A percentile compares a stretch with the other conserved stretches of the same genome.
These are phyloP conservation scores for Talaromyces wortmannii DNA, from an alignment of 495 filamentous ascomycete genomes.

Conservation along the genomic window DNA sequence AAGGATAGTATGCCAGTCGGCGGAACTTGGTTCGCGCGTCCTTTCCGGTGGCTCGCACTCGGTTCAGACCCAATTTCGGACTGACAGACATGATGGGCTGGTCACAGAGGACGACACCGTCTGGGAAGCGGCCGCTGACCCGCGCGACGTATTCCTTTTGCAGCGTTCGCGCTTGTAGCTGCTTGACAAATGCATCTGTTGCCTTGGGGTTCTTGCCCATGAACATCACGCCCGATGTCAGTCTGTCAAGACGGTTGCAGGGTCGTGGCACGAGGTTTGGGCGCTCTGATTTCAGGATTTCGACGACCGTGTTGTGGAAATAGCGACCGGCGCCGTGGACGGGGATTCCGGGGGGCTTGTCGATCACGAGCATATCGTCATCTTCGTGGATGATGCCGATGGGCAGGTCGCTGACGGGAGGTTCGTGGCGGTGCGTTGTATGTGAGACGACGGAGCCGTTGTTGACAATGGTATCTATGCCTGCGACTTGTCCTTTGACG, in stretches of 20 bases:
- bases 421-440: conserved; percentile 92
- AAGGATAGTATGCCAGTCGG: conserved; percentile 78
- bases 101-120: conserved; percentile 74
- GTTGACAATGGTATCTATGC: conserved; percentile 52
- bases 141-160: conserved; percentile 92
- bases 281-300: conserved; percentile 83
- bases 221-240: conserved; percentile 98
- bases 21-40: conserved; percentile 84
- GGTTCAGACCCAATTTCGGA: conserved; percentile 89
- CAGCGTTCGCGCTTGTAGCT: conserved; percentile 69
- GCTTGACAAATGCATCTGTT: conserved; percentile 64
- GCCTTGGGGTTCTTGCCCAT: conserved; percentile 77
- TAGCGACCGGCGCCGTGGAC: conserved; percentile 95
- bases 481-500: conserved; percentile 62
- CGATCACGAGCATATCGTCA: conserved; percentile 86
- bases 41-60: conserved; percentile 89
- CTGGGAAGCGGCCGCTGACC: conserved; percentile 85
- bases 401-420: conserved; percentile 73
- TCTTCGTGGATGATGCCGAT: conserved; percentile 86
- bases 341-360: conserved; percentile 91
- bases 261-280: conserved; percentile 67
- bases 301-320: conserved; percentile 86
- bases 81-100: conserved; percentile 91
- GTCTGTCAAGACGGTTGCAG: conserved; percentile 87
- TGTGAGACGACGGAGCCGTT: conserved; percentile 87